phyloP scores from a whole-genome alignment of 129 eudicot genomes.

The Saussurea involucrata region DNA sequence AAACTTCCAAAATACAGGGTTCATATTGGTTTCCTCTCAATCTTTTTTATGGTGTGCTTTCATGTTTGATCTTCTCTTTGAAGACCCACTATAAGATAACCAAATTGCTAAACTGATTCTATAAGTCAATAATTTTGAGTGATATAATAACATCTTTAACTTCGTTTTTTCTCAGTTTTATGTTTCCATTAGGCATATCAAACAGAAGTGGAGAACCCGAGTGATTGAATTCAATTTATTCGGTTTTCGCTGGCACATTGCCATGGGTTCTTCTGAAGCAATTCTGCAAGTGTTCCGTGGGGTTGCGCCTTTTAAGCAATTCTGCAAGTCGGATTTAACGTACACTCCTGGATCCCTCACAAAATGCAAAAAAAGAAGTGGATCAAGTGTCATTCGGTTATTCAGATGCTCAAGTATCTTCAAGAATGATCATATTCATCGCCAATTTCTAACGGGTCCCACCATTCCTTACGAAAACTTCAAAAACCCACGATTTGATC shows the following conservation, averaged over 20 bases:
- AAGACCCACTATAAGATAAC: not conserved
- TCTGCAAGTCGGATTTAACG: conserved; percentile 17
- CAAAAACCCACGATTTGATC: not conserved
- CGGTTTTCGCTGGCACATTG: not conserved
- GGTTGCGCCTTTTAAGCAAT: conserved; percentile 30
- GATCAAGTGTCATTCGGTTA: conserved; percentile 11
- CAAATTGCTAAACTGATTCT: not conserved
- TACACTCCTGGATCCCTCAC: conserved; percentile 20
- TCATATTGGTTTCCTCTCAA: not conserved
- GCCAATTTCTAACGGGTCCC: conserved; percentile 12
- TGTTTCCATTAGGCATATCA: not conserved
- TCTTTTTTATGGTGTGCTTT: not conserved
- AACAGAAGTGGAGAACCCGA: not conserved
- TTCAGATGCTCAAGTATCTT: conserved; percentile 18
- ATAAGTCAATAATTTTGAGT: not conserved
- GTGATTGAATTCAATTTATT: conserved; percentile 6
- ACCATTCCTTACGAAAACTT: conserved; percentile 7
- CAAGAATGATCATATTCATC: not conserved
- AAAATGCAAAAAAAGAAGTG: conserved; percentile 32
- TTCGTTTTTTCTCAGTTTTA: not conserved
- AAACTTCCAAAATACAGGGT: not conserved
- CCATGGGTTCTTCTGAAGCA: conserved; percentile 50
- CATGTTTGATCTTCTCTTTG: not conserved
- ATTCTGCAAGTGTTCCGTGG: conserved; percentile 39
- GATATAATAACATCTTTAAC: not conserved